Evolutionary conservation across 2,329 filamentous ascomycete genomes (phyloP).

Genomic region (Xylariales sp.): DNA sequence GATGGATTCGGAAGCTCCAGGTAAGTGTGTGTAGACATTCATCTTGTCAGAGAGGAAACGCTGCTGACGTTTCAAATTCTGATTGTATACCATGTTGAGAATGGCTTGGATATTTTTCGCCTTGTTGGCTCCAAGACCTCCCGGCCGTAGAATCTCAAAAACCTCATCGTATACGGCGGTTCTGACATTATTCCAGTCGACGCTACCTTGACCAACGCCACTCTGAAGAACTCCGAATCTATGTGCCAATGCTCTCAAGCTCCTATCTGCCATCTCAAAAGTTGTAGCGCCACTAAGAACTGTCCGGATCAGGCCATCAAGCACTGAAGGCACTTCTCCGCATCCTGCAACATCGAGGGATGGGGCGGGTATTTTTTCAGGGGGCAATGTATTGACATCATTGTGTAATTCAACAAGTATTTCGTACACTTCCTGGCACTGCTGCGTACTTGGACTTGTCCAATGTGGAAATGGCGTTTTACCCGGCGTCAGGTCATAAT

Average conservation of each 20-base stretch:
- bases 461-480: conserved; percentile 65
- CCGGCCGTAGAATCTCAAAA: conserved; percentile 63
- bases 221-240: conserved; percentile 59
- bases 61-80: conserved; percentile 49
- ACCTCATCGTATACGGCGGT: conserved; percentile 54
- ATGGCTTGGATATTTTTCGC: conserved; percentile 69
- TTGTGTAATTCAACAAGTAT: conserved; percentile 65
- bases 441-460: conserved; percentile 57
- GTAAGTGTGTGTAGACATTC: conserved; percentile 33
- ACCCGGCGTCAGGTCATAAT: conserved; percentile 51
- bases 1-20: conserved; percentile 35
- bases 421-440: conserved; percentile 65
- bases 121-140: conserved; percentile 69
- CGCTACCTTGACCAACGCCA: conserved; percentile 65
- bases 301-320: conserved; percentile 51
- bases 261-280: conserved; percentile 52
- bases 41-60: conserved; percentile 39
- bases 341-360: conserved; percentile 68
- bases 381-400: conserved; percentile 47
- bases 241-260: conserved; percentile 60
- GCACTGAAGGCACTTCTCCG: conserved; percentile 50
- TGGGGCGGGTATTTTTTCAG: conserved; percentile 64
- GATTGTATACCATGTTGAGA: conserved; percentile 65
- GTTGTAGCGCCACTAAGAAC: conserved; percentile 48
- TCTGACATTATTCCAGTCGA: conserved; percentile 71